Conservation (phyloP, 306 rosid species). For the Ammopiptanthus mongolicus region DNA sequence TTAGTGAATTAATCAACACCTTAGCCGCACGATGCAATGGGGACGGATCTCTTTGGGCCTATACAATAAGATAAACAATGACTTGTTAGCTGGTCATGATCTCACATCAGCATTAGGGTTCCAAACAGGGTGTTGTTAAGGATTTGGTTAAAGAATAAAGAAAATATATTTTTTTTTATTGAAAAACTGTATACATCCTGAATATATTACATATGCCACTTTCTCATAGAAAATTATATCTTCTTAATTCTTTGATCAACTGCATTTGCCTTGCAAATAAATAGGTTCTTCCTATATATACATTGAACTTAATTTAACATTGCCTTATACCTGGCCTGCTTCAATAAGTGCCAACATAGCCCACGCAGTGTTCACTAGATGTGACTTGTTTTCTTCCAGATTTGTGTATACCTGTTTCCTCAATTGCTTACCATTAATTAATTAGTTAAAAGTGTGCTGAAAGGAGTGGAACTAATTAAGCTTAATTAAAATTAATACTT, state of each 20-base stretch:
- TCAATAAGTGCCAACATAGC: slow-evolving; percentile 69
- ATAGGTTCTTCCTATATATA: too few relatives aligned
- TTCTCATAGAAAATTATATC: too few relatives aligned
- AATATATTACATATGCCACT: too few relatives aligned
- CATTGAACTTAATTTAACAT: background rate
- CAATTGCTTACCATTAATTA: background rate
- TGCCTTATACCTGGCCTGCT: slow-evolving; percentile 49
- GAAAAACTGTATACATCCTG: too few relatives aligned
- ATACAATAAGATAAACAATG: background rate
- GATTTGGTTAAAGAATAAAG: too few relatives aligned
- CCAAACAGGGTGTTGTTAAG: background rate
- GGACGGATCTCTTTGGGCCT: slow-evolving; percentile 52
- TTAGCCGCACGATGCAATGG: slow-evolving; percentile 62
- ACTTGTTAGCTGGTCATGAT: background rate
- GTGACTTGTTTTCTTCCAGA: slow-evolving; percentile 51
- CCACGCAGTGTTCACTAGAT: slow-evolving; percentile 65
- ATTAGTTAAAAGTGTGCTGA: background rate
- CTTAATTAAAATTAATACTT: background rate
- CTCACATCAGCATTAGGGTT: background rate
- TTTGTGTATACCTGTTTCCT: slow-evolving; percentile 57
- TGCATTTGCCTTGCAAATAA: too few relatives aligned
- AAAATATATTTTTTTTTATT: too few relatives aligned
- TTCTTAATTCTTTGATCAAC: too few relatives aligned
- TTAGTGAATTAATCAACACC: slow-evolving; percentile 52
- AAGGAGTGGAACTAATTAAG: background rate